These are phyloP conservation scores for Pythium apleroticum DNA, from an alignment of 352 stramenopile species.

Conservation along the genomic window DNA sequence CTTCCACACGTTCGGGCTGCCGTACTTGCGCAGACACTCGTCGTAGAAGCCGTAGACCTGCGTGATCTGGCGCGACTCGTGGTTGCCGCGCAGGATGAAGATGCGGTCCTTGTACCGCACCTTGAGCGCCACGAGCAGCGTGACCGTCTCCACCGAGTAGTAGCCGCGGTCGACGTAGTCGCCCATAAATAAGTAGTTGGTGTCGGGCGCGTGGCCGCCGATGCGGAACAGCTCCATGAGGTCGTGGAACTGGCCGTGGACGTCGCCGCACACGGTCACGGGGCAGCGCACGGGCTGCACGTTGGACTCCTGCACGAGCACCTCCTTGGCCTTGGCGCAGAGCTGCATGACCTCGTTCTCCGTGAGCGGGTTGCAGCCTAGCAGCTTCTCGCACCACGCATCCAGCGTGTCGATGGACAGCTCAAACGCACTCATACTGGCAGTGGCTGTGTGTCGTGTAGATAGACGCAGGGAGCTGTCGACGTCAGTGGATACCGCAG, in stretches of 20 bases:
- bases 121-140: conserved; percentile 93
- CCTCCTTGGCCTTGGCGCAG: conserved; percentile 94
- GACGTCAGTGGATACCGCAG: not conserved
- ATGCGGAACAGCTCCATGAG: conserved; percentile 79
- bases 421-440: conserved; percentile 61
- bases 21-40: conserved; percentile 99
- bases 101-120: conserved; percentile 93
- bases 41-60: conserved; percentile 98
- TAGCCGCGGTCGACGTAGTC: conserved; percentile 99
- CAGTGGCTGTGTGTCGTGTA: not conserved
- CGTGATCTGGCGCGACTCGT: conserved; percentile 97
- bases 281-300: conserved; percentile 95
- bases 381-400: conserved; percentile 93
- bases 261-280: conserved; percentile 94
- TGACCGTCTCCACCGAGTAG: conserved; percentile 93
- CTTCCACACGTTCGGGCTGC: conserved; percentile 75
- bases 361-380: conserved; percentile 92
- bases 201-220: conserved; percentile 85
- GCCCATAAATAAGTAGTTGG: conserved; percentile 99
- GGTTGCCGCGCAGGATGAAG: conserved; percentile 90
- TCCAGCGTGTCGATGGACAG: conserved; percentile 91
- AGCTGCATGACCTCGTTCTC: conserved; percentile 96
- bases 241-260: conserved; percentile 69
- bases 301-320: conserved; percentile 97
- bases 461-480: not conserved